These are phyloP conservation scores for Sarcomyxa edulis DNA, from an alignment of 768 basidiomycete genomes.

Conservation along the genomic window DNA sequence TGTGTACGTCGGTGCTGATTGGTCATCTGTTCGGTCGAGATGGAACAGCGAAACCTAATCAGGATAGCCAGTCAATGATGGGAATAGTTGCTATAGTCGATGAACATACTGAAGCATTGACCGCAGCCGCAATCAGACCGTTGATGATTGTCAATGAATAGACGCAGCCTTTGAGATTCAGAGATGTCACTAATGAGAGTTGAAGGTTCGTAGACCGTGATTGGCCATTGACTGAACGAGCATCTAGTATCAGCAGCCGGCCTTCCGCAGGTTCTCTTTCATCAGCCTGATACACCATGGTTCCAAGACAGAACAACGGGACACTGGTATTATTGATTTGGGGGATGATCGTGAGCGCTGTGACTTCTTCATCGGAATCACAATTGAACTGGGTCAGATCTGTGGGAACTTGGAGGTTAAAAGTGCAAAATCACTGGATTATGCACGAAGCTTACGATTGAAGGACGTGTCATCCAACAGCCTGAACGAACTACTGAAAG, in stretches of 20 bases:
- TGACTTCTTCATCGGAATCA: constrained; percentile 56
- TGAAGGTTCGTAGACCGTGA: constrained; percentile 20
- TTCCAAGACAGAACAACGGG: constrained; percentile 47
- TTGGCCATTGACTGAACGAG: constrained; percentile 26
- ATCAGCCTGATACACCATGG: constrained; percentile 31
- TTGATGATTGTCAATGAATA: constrained; percentile 52
- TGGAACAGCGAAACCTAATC: constrained; percentile 43
- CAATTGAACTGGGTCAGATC: constrained; percentile 46
- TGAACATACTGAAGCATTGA: constrained; percentile 68
- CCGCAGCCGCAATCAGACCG: constrained; percentile 56
- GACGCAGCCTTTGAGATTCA: constrained; percentile 58
- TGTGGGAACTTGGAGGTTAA: constrained; percentile 13
- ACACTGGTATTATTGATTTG: constrained; percentile 20
- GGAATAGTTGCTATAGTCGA: neutral
- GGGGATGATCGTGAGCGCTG: constrained; percentile 38
- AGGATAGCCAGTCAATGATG: constrained; percentile 1
- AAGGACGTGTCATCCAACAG: constrained; percentile 64
- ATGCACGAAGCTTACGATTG: constrained; percentile 38
- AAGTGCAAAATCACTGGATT: constrained; percentile 3
- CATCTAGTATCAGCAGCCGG: constrained; percentile 57
- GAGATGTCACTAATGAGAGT: constrained; percentile 35
- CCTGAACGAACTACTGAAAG: constrained; percentile 51
- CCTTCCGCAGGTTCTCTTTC: constrained; percentile 54
- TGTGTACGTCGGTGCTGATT: constrained; percentile 22
- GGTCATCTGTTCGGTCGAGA: constrained; percentile 28